Conservation (phyloP, 306 rosid genomes). For the Citrullus colocynthis region DNA sequence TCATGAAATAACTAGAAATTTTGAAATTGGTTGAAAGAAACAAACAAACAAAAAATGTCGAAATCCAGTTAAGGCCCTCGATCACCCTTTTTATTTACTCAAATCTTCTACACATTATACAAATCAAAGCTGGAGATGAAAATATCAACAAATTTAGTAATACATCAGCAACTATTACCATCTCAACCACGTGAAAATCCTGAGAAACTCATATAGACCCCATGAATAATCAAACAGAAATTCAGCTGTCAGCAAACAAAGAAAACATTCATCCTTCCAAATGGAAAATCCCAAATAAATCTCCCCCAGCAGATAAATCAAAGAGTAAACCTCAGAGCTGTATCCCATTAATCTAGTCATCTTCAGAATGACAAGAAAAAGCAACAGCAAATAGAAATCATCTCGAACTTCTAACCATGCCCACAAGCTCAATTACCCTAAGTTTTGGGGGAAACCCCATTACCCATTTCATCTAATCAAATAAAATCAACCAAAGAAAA, state of each 20-base stretch:
- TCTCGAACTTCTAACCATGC: background rate
- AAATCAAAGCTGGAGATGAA: background rate
- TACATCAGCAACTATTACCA: background rate
- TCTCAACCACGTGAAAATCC: background rate
- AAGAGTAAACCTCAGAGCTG: background rate
- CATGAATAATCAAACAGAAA: background rate
- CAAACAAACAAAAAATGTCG: background rate
- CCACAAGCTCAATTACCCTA: background rate
- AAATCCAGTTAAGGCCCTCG: background rate
- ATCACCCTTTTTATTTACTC: background rate
- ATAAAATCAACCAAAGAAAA: background rate
- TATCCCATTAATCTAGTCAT: background rate
- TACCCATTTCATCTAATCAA: background rate
- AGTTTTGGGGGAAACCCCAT: slow-evolving; percentile 21
- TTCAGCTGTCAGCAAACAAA: background rate
- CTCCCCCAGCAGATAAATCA: background rate
- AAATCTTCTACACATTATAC: background rate
- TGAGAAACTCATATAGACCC: background rate
- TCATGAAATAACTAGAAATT: background rate
- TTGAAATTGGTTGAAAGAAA: background rate
- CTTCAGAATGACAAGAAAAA: background rate
- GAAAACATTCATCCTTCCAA: background rate
- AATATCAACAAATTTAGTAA: background rate
- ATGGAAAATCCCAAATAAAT: background rate
- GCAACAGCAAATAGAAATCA: background rate